Percentiles rank a stretch among this genome's conserved stretches.
phyloP scores from a whole-genome alignment of 2,329 filamentous ascomycete genomes.

The Fusarium continuum region DNA sequence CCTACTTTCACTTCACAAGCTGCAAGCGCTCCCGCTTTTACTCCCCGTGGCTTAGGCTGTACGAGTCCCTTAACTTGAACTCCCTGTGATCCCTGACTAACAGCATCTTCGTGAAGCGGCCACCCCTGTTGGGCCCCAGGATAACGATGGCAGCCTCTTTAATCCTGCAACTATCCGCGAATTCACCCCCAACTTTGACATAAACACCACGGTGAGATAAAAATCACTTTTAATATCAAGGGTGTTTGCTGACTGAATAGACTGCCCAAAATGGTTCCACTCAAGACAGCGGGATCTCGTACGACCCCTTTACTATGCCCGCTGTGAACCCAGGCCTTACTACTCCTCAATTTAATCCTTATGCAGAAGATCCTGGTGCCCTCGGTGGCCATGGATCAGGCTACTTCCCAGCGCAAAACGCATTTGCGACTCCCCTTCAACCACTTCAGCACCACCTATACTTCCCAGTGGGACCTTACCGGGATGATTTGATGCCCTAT shows the following conservation, averaged over 20 bases:
- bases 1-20: constrained; percentile 87
- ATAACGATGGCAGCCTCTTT: constrained; percentile 57
- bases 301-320: constrained; percentile 72
- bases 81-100: constrained; percentile 18
- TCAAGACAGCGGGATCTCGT: constrained; percentile 56
- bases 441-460: constrained; percentile 93
- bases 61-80: constrained; percentile 15
- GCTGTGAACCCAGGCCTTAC: constrained; percentile 62
- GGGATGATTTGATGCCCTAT: constrained; percentile 82
- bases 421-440: constrained; percentile 63
- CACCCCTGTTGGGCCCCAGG: constrained; percentile 53
- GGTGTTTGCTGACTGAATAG: constrained; percentile 40
- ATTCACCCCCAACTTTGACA: constrained; percentile 67
- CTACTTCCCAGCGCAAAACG: constrained; percentile 71
- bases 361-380: constrained; percentile 74
- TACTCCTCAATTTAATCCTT: constrained; percentile 73
- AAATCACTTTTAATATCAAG: background rate
- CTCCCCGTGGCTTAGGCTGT: constrained; percentile 69
- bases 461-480: constrained; percentile 83
- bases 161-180: constrained; percentile 67
- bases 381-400: constrained; percentile 66
- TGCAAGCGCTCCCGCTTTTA: constrained; percentile 88
- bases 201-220: constrained; percentile 57
- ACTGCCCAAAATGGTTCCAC: constrained; percentile 57
- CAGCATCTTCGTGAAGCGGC: constrained; percentile 42